Evolutionary conservation across 176 grass and related monocot species (phyloP), one percentile per base, ranked within the genome.

Genomic region (Zoysia japonica): DNA sequence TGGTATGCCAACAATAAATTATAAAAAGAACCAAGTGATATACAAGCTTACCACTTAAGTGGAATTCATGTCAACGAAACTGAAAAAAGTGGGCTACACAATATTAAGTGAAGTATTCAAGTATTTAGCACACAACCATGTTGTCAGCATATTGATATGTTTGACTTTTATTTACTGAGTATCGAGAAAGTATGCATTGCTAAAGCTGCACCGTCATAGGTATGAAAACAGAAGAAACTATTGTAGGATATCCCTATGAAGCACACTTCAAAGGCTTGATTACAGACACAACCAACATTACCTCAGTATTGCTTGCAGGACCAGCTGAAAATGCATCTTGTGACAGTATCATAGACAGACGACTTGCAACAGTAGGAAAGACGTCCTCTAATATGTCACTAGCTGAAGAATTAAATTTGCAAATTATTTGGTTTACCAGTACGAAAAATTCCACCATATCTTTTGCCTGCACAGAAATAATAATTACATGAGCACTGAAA

Each of bases 381-480:
- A 93, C 75, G 47, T 99, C 86, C 84, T 89, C 92, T 73, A 99
- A n/a, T 81, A 99, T 87, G 57, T 63, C 16, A 17, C 84, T 85
- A 56, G 86, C 86, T 66, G 88, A 95, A 16, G 86, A 85, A 63
- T 88, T 91, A 78, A 99, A 95, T 84, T 99, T 99, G 86, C 88
- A 80, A 65, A 99, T 91, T 85, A 92, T 80, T 89, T 99, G 96
- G 75, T 99, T 99, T 82, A 93, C 65, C 73, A 99, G 75, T 48
- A 95, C 14, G 7, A 99, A 85, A 72, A 95, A 99, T 61, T 95
- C 96, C 67, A 94, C 84, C 96, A 99, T 95, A 82, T 95, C 96
- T 61, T 95, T 95, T 83, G 86, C 85, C 95, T 98, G 83, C 72
- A 85, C 51, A 35, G 81, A 72, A 84, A 61, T 61, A 84, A 76